phyloP scores from a whole-genome alignment of 495 filamentous ascomycete genomes.

The Poronia punctata region DNA sequence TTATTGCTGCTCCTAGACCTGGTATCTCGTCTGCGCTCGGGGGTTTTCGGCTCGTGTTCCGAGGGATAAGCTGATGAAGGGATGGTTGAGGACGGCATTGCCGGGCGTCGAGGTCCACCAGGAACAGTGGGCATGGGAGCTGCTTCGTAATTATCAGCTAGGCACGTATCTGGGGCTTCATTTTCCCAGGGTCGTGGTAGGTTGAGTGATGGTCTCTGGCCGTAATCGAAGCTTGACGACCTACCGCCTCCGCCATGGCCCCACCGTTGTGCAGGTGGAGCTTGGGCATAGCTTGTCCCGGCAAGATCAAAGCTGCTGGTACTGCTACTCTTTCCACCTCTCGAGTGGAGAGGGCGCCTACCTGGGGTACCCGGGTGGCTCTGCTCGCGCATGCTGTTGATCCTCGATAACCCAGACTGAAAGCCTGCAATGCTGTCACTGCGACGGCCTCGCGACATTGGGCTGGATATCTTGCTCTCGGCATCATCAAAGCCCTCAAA shows the following conservation, averaged over 20 bases:
- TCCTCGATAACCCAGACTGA: conserved; percentile 52
- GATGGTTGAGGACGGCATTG: conserved; percentile 34
- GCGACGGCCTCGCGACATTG: conserved; percentile 54
- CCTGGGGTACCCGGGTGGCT: conserved; percentile 28
- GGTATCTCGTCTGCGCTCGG: conserved; percentile 55
- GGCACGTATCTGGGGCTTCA: conserved; percentile 39
- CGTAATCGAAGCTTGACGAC: conserved; percentile 75
- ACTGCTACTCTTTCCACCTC: conserved; percentile 61
- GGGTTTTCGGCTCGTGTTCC: conserved; percentile 24
- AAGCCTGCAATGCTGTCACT: conserved; percentile 79
- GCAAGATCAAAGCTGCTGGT: conserved; percentile 52
- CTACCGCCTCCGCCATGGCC: conserved; percentile 51
- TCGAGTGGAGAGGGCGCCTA: conserved; percentile 32
- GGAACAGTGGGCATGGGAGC: conserved; percentile 86
- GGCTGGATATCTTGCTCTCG: conserved; percentile 51
- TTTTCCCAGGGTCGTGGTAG: conserved; percentile 33
- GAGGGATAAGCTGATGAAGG: conserved; percentile 32
- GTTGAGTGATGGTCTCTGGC: conserved; percentile 31
- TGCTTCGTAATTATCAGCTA: conserved; percentile 61
- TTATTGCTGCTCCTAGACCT: conserved; percentile 51
- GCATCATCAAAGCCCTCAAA: conserved; percentile 56
- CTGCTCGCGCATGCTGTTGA: conserved; percentile 54
- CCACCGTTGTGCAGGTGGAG: conserved; percentile 49
- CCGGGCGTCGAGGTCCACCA: conserved; percentile 59
- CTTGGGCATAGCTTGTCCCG: conserved; percentile 55